Percentiles rank a stretch among this genome's conserved stretches.
Evolutionary conservation across 2,329 filamentous ascomycete species (phyloP).

Genomic region (Colletotrichum sansevieriae): DNA sequence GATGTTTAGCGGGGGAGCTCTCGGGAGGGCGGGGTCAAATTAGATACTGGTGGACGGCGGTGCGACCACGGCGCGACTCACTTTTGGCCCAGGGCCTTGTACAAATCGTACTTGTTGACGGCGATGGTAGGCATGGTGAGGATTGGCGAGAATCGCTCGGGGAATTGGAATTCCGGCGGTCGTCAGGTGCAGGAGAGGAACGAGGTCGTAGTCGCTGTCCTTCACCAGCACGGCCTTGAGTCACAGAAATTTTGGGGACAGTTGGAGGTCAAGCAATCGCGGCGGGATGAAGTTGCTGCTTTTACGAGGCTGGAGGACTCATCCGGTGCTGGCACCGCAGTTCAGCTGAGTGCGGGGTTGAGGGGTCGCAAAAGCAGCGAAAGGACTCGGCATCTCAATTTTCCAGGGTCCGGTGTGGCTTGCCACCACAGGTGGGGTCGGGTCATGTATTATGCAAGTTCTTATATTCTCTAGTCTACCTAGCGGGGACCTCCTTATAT

Average conservation of each 20-base stretch:
- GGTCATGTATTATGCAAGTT: too few relatives aligned
- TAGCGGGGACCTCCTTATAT: too few relatives aligned
- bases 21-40: constrained; percentile 36
- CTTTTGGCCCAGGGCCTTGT: constrained; percentile 90
- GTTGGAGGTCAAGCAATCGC: constrained; percentile 36
- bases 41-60: constrained; percentile 6
- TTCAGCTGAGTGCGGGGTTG: constrained; percentile 33
- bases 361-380: constrained; percentile 39
- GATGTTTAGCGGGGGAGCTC: constrained; percentile 39
- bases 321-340: not conserved
- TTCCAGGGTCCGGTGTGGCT: constrained; percentile 40
- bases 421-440: too few relatives aligned
- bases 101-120: constrained; percentile 96
- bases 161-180: constrained; percentile 20
- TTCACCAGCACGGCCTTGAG: constrained; percentile 47
- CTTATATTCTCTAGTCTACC: too few relatives aligned
- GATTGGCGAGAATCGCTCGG: constrained; percentile 34
- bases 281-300: constrained; percentile 39
- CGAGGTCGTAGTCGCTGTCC: constrained; percentile 31
- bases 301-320: constrained; percentile 17
- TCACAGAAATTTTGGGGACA: constrained; percentile 57
- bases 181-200: constrained; percentile 36
- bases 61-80: constrained; percentile 61
- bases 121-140: constrained; percentile 90
- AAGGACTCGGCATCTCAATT: constrained; percentile 38